phyloP scores from a whole-genome alignment of 176 grass and related monocot genomes.

The Typha latifolia region DNA sequence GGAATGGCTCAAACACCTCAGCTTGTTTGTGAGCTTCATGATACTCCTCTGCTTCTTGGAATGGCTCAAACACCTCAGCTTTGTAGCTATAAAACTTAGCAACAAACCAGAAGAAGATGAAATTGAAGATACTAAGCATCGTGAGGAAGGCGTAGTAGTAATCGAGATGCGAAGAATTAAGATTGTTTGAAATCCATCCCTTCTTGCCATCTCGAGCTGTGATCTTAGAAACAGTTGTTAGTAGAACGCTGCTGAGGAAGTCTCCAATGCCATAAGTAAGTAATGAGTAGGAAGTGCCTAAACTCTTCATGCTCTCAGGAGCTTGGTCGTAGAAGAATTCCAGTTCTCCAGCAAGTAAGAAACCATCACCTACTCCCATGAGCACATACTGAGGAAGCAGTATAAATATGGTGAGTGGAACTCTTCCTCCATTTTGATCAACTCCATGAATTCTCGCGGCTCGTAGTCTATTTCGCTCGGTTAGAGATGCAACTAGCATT shows the following conservation, averaged over 20 bases:
- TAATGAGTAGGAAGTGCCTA: slow-evolving; percentile 48
- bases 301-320: slow-evolving; percentile 60
- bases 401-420: slow-evolving; percentile 45
- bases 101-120: slow-evolving; percentile 19
- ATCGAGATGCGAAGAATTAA: slow-evolving; percentile 47
- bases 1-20: slow-evolving; percentile 16
- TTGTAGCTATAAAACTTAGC: slow-evolving; percentile 29
- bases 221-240: slow-evolving; percentile 25
- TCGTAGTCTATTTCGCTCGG: slow-evolving; percentile 31
- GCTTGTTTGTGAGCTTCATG: too few species aligned
- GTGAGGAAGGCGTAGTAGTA: slow-evolving; percentile 60
- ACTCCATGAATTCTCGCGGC: slow-evolving; percentile 21
- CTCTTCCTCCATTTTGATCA: not conserved
- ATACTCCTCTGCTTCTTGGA: not conserved
- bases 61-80: slow-evolving; percentile 17
- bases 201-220: slow-evolving; percentile 8
- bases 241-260: slow-evolving; percentile 45
- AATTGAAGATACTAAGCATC: slow-evolving; percentile 23
- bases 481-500: slow-evolving; percentile 30
- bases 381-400: slow-evolving; percentile 59
- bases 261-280: slow-evolving; percentile 38
- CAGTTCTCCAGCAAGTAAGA: slow-evolving; percentile 29
- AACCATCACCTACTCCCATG: slow-evolving; percentile 34
- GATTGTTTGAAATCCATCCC: slow-evolving; percentile 44
- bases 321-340: slow-evolving; percentile 44